These are phyloP conservation scores for Endoconidiophora polonica DNA, from an alignment of 2,329 filamentous ascomycete genomes.

Conservation along the genomic window DNA sequence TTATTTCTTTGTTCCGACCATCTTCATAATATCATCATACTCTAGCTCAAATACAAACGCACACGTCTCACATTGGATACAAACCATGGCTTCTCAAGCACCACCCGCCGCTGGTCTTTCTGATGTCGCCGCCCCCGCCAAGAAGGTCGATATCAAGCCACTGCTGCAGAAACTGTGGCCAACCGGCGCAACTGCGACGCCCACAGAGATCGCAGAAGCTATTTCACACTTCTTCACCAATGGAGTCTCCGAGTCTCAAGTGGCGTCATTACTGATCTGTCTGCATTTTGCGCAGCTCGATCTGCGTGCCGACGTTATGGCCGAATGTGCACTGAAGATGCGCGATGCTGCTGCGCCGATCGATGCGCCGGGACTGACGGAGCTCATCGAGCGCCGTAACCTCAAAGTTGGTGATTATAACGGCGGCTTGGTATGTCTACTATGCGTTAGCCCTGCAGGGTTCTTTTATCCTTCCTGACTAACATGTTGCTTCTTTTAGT, in stretches of 20 bases:
- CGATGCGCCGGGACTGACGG: slow-evolving; percentile 43
- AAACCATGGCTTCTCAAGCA: slow-evolving; percentile 24
- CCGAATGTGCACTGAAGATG: slow-evolving; percentile 73
- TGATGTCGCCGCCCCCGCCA: slow-evolving; percentile 6
- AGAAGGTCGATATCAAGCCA: slow-evolving; percentile 44
- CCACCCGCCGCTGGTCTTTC: slow-evolving; percentile 22
- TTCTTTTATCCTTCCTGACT: background rate
- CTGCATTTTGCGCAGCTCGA: slow-evolving; percentile 85
- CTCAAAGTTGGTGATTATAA: slow-evolving; percentile 56
- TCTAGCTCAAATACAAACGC: background rate
- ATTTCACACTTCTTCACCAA: slow-evolving; percentile 86
- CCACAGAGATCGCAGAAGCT: slow-evolving; percentile 74
- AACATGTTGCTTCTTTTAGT: slow-evolving; percentile 23
- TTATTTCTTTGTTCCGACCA: background rate
- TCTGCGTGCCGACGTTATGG: slow-evolving; percentile 67
- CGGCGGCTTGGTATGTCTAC: slow-evolving; percentile 59
- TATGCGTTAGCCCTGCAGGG: background rate
- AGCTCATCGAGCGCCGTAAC: slow-evolving; percentile 42
- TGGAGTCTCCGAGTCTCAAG: slow-evolving; percentile 73
- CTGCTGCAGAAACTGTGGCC: slow-evolving; percentile 60
- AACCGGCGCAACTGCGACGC: slow-evolving; percentile 37
- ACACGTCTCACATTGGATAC: background rate
- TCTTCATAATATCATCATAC: background rate
- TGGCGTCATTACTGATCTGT: slow-evolving; percentile 71
- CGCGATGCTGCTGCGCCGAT: slow-evolving; percentile 58